Base-by-base conservation (phyloP, 176 grass and related monocot species). In the Aegilops tauschii region DNA sequence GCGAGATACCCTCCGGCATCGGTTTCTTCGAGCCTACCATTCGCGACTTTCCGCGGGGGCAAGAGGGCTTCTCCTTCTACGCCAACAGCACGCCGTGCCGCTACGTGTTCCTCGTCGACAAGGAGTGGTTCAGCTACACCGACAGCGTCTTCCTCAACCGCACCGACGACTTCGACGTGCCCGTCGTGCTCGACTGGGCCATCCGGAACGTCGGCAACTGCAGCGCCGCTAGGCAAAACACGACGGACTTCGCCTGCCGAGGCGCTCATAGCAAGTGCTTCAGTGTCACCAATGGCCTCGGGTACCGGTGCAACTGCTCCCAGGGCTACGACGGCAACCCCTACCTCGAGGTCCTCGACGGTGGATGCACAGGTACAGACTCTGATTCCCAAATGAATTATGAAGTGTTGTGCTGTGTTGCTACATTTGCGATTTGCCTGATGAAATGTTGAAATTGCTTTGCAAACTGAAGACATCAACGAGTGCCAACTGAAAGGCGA, bases 131-230 rank as follows among this genome's bases (percentile, higher is more conserved):
- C 84, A 1, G 5, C 0, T 92, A 90, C 59, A 35, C 3, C 67
- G 71, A 71, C 1, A 14, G 13, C 18, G 36, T 66, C 0, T 61
- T 71, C 56, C 20, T 83, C 11, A 78, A 71, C 54, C 82, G 84
- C 40, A 92, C 45, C 12, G 20, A 81, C 2, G 86, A 84, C 44
- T 90, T 92, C 58, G 61, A 1, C 0, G 86, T 65, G 16, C 83
- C 86, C 13, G 80, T 95, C 27, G 88, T 86, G 75, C 28, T 93
- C n/a, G 90, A 95, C 79, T 95, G 91, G 91, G 90, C 91, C 20
- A 5, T 95, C 45, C 68, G 76, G 69, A 65, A 90, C 45, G 76
- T 61, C 42, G 27, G 5, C 8, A 90, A 76, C 32, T 92, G 91
- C 44, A 78, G 73, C 39, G 40, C 50, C 8, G 91, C 90, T 5